Evolutionary conservation across 2,329 filamentous ascomycete species (phyloP).

Genomic region (Leptosphaerulina australis): DNA sequence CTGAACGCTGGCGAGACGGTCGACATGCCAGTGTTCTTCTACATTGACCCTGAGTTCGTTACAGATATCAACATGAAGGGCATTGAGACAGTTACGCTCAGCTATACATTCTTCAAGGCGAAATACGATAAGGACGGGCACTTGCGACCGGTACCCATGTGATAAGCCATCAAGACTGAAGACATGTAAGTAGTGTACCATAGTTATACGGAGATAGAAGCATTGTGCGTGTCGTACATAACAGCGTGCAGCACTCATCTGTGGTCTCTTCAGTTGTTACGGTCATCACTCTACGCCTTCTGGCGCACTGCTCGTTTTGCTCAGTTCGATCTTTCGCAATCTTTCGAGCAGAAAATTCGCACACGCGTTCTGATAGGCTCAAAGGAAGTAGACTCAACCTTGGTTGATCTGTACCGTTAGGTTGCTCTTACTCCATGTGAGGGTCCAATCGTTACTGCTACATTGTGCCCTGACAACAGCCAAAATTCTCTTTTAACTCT

Average conservation of each 20-base stretch:
- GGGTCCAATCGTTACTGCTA: background rate
- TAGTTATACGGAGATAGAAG: slow-evolving; percentile 9
- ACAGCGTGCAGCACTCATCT: background rate
- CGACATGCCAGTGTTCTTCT: slow-evolving; percentile 99
- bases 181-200: slow-evolving; percentile 16
- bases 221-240: background rate
- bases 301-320: too few relatives aligned
- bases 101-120: slow-evolving; percentile 97
- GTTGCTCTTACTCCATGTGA: background rate
- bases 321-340: too few relatives aligned
- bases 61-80: slow-evolving; percentile 92
- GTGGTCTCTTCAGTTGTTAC: background rate
- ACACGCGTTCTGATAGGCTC: background rate
- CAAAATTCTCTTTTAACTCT: background rate
- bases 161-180: background rate
- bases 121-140: slow-evolving; percentile 83
- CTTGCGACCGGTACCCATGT: slow-evolving; percentile 62
- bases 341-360: background rate
- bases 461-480: background rate
- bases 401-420: background rate
- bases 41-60: slow-evolving; percentile 93
- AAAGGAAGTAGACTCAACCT: background rate
- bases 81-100: slow-evolving; percentile 93
- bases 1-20: slow-evolving; percentile 94
- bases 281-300: too few relatives aligned